Conservation (phyloP, 2,329 filamentous ascomycete genomes). For the Pseudogymnoascus sp. region DNA sequence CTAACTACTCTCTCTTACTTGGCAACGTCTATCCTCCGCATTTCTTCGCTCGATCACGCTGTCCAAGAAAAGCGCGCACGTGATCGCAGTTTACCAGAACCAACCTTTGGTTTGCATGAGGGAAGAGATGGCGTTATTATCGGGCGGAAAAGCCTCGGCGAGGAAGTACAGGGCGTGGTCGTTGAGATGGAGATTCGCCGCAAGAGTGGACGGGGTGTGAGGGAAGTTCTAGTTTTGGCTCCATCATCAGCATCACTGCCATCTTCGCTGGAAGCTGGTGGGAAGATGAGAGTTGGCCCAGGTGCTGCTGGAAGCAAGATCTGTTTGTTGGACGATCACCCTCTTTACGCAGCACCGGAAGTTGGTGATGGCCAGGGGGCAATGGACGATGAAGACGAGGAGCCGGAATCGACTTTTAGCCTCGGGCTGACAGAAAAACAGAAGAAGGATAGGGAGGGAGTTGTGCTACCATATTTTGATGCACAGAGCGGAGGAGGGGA, state of each 20-base stretch:
- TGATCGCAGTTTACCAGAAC: slow-evolving; percentile 66
- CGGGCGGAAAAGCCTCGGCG: slow-evolving; percentile 30
- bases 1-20: slow-evolving; percentile 71
- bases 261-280: background rate
- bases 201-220: slow-evolving; percentile 70
- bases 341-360: slow-evolving; percentile 50
- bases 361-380: slow-evolving; percentile 22
- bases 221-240: slow-evolving; percentile 55
- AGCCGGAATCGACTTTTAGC: slow-evolving; percentile 71
- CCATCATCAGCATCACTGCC: slow-evolving; percentile 21
- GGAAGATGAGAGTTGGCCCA: slow-evolving; percentile 16
- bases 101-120: slow-evolving; percentile 71
- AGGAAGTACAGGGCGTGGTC: slow-evolving; percentile 49
- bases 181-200: slow-evolving; percentile 80
- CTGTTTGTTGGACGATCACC: slow-evolving; percentile 70
- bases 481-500: slow-evolving; percentile 81
- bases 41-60: slow-evolving; percentile 67
- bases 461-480: slow-evolving; percentile 93
- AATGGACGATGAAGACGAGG: slow-evolving; percentile 36
- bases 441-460: slow-evolving; percentile 73
- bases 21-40: slow-evolving; percentile 75
- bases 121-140: slow-evolving; percentile 71
- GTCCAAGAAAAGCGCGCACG: slow-evolving; percentile 67
- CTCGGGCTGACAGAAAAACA: slow-evolving; percentile 87
- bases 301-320: slow-evolving; percentile 41